phyloP scores from a whole-genome alignment of 2,329 filamentous ascomycete genomes.

The Elsinoe arachidis region DNA sequence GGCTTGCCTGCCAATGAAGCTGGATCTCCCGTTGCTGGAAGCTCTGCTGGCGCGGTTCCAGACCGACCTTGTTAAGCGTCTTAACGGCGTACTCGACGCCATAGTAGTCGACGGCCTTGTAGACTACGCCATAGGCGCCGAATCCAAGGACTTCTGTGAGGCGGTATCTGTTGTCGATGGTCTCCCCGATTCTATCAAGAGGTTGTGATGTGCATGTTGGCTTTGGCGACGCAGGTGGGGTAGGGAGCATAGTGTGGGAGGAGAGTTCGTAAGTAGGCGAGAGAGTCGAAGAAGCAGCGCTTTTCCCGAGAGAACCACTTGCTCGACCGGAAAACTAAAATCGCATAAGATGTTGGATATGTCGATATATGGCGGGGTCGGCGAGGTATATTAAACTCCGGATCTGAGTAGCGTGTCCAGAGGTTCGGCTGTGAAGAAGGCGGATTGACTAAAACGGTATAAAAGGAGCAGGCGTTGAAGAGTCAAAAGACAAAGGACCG shows the following conservation, averaged over 20 bases:
- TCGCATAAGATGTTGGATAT: slow-evolving; percentile 12
- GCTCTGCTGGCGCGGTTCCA: slow-evolving; percentile 76
- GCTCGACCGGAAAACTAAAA: slow-evolving; percentile 13
- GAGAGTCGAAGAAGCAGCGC: slow-evolving; percentile 10
- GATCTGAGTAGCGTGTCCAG: neutral
- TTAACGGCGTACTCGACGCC: slow-evolving; percentile 87
- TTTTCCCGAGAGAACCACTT: slow-evolving; percentile 12
- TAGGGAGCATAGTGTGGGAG: slow-evolving; percentile 38
- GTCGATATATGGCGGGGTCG: slow-evolving; percentile 4
- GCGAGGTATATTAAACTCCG: slow-evolving; percentile 14
- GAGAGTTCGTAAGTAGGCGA: slow-evolving; percentile 31
- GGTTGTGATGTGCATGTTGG: slow-evolving; percentile 40
- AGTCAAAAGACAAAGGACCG: slow-evolving; percentile 14
- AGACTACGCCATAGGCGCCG: slow-evolving; percentile 94
- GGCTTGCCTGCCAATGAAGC: slow-evolving; percentile 80
- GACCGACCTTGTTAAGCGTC: slow-evolving; percentile 85
- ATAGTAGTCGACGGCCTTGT: slow-evolving; percentile 76
- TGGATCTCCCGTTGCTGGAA: slow-evolving; percentile 92
- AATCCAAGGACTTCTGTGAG: slow-evolving; percentile 80
- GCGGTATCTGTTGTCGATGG: slow-evolving; percentile 75
- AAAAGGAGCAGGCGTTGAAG: slow-evolving; percentile 14
- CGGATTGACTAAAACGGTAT: slow-evolving; percentile 11
- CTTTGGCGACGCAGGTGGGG: slow-evolving; percentile 41
- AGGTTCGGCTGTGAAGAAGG: slow-evolving; percentile 10
- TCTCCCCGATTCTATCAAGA: slow-evolving; percentile 76